These are phyloP conservation scores for Alternaria incomplexa DNA, from an alignment of 2,329 filamentous ascomycete species.

Conservation along the genomic window DNA sequence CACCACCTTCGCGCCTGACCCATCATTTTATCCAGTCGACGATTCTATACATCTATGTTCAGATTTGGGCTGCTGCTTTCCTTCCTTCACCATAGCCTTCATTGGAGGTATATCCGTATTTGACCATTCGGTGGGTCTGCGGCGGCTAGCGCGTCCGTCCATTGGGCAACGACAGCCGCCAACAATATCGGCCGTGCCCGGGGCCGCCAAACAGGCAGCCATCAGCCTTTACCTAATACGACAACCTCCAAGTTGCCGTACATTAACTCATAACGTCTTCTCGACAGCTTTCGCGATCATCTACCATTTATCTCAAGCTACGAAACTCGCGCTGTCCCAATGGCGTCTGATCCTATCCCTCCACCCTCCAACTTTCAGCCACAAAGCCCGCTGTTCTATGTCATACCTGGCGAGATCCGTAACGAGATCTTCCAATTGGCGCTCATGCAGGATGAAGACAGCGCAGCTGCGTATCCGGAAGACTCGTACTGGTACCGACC, in stretches of 20 bases:
- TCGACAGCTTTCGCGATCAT: not conserved
- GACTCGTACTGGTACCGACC: slow-evolving; percentile 16
- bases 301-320: not conserved
- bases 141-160: not conserved
- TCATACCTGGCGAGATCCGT: slow-evolving; percentile 11
- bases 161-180: too few relatives aligned
- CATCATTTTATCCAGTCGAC: not conserved
- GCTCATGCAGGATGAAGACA: slow-evolving; percentile 12
- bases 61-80: not conserved
- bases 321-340: not conserved
- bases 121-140: not conserved
- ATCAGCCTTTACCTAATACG: not conserved
- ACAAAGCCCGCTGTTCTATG: slow-evolving; percentile 10
- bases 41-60: not conserved
- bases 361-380: slow-evolving; percentile 5
- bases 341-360: not conserved
- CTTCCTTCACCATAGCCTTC: not conserved
- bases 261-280: not conserved
- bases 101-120: not conserved
- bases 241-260: not conserved
- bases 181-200: not conserved
- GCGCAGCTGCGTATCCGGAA: slow-evolving; percentile 6
- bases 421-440: slow-evolving; percentile 11
- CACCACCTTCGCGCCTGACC: not conserved
- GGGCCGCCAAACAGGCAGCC: not conserved